Evolutionary conservation across 495 filamentous ascomycete genomes (phyloP), one percentile per base, ranked within the genome.

Genomic region (Aspergillus sclerotiicarbonarius): DNA sequence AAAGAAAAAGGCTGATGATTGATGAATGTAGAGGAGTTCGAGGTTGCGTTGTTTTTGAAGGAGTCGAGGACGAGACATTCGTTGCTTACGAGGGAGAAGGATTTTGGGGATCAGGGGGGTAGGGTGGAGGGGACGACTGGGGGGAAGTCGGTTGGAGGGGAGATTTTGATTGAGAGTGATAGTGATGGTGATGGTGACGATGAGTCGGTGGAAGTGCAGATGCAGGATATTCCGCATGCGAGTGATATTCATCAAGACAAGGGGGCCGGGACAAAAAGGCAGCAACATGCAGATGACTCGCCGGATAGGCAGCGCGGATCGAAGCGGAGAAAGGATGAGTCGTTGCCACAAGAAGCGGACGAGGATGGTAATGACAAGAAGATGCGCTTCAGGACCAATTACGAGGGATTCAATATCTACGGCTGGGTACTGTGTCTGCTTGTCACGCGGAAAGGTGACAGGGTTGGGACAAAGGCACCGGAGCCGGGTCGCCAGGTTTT

Each of bases 351-450:
- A 15, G 57, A 59, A 2, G 65, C 54, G 20, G 77, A 72, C 19
- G 72, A 64, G 25, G 77, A 72, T 20, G 71, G 64, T 6, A 90
- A 95, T 53, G 90, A 96, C 65, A 97, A 98, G 78, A 96, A 96
- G 71, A 70, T 95, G 61, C 81, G 79, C 3, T 80, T 96, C 70
- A 82, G 84, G 53, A 96, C 91, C 25, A 86, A 87, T 20, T 98
- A 97, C 70, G 92, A 98, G 63, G 93, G 94, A 32, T 98, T 96
- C 71, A 87, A 85, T 64, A 97, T 98, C 70, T 92, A 94, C 73
- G 90, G 93, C 8, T 87, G 90, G 58, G 89, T 96, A 31, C 77
- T 98, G 37, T 98, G 92, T 69, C 76, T 98, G 37, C 85, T 98
- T 13, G 87, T 98, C 59, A 93, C 95, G 71, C 81, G 88, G 39